Evolutionary conservation across 768 basidiomycete species (phyloP).

Genomic region (Pleurotus cornucopiae): DNA sequence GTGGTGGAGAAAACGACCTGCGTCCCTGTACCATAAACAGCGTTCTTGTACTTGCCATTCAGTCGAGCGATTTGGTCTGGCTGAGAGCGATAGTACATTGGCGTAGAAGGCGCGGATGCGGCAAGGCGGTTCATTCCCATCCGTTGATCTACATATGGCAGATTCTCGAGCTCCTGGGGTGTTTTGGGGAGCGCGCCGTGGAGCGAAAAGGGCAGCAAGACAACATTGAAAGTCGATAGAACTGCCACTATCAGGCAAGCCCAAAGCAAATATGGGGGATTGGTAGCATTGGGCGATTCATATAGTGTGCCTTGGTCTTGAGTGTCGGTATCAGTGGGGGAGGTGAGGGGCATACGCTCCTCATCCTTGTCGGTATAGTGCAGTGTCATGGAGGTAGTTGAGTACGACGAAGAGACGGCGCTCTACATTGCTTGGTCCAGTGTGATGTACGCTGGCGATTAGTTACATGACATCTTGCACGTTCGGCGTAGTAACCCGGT

Average conservation of each 20-base stretch:
- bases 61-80: constrained; percentile 10
- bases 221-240: constrained; percentile 7
- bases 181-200: not conserved
- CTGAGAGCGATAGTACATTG: constrained; percentile 7
- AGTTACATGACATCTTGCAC: too few relatives aligned
- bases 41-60: constrained; percentile 10
- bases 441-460: too few relatives aligned
- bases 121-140: constrained; percentile 8
- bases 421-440: too few relatives aligned
- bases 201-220: constrained; percentile 10
- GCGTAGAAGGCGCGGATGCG: not conserved
- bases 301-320: not conserved
- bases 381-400: too few relatives aligned
- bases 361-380: not conserved
- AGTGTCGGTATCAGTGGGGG: not conserved
- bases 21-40: constrained; percentile 11
- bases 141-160: constrained; percentile 9
- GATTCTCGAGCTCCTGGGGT: constrained; percentile 7
- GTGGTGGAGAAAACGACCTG: constrained; percentile 13
- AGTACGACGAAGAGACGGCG: too few relatives aligned
- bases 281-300: too few relatives aligned
- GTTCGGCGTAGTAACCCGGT: too few relatives aligned
- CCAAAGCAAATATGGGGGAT: not conserved
- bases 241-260: constrained; percentile 2
- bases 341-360: not conserved